phyloP scores from a whole-genome alignment of 2,329 filamentous ascomycete species.

The Pseudogymnoascus sp. region DNA sequence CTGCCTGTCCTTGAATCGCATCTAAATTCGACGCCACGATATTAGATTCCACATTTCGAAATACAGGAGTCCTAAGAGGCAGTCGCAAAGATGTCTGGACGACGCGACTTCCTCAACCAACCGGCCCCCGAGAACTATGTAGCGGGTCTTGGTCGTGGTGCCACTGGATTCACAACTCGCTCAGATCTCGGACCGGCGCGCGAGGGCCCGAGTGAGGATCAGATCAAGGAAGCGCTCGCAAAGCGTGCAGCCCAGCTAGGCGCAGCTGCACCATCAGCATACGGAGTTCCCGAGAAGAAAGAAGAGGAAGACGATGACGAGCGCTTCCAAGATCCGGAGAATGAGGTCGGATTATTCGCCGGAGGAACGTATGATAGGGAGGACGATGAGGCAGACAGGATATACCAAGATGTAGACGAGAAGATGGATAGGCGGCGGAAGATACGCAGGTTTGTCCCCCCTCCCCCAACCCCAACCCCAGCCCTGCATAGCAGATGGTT shows the following conservation, averaged over 20 bases:
- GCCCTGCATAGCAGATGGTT: conserved; percentile 47
- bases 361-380: conserved; percentile 95
- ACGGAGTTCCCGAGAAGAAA: conserved; percentile 49
- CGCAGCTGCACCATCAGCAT: conserved; percentile 61
- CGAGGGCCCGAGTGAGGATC: conserved; percentile 92
- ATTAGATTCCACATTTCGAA: neutral
- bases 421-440: conserved; percentile 89
- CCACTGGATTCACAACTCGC: conserved; percentile 94
- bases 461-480: conserved; percentile 17
- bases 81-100: conserved; percentile 31
- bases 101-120: conserved; percentile 82
- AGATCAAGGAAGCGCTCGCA: conserved; percentile 94
- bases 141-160: conserved; percentile 92
- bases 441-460: conserved; percentile 67
- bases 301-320: conserved; percentile 69
- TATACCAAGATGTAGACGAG: conserved; percentile 93
- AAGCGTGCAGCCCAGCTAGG: conserved; percentile 83
- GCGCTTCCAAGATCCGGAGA: conserved; percentile 91
- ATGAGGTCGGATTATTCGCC: conserved; percentile 91
- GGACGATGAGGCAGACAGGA: conserved; percentile 93
- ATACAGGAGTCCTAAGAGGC: neutral
- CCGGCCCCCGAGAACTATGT: conserved; percentile 83
- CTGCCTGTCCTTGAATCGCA: neutral
- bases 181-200: conserved; percentile 92
- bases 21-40: neutral